phyloP scores from a whole-genome alignment of 352 stramenopile genomes.

The Phytophthora nicotianae region DNA sequence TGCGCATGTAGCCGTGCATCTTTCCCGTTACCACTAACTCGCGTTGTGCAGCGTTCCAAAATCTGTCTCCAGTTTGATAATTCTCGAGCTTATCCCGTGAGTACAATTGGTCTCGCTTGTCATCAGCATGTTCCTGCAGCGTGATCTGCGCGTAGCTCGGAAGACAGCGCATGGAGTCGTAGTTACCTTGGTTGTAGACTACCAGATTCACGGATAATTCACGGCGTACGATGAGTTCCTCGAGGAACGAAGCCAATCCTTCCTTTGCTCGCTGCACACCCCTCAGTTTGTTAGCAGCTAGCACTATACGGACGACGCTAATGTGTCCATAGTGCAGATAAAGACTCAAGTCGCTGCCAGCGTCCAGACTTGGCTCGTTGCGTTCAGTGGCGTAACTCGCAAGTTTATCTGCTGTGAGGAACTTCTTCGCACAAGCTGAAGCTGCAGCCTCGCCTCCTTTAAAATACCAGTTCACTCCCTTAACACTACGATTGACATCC shows the following conservation, averaged over 20 bases:
- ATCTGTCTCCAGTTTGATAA: constrained; percentile 94
- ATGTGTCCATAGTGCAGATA: constrained; percentile 96
- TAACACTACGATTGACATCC: constrained; percentile 70
- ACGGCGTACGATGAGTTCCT: constrained; percentile 97
- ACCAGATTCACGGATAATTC: constrained; percentile 98
- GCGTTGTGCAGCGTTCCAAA: constrained; percentile 99
- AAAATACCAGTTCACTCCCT: constrained; percentile 55
- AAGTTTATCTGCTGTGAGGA: constrained; percentile 83
- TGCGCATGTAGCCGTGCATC: constrained; percentile 93
- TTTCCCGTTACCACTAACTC: constrained; percentile 95
- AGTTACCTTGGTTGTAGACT: constrained; percentile 96
- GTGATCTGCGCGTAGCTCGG: constrained; percentile 93
- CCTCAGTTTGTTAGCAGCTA: constrained; percentile 71
- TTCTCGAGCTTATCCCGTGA: constrained; percentile 90
- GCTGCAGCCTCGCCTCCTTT: constrained; percentile 72
- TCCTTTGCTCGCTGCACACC: constrained; percentile 64
- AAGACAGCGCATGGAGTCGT: constrained; percentile 93
- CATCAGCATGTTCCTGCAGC: constrained; percentile 87
- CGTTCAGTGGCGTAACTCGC: constrained; percentile 72
- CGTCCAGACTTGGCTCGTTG: constrained; percentile 96
- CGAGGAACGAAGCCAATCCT: constrained; percentile 93
- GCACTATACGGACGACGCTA: constrained; percentile 65
- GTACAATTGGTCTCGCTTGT: constrained; percentile 93
- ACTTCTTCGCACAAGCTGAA: constrained; percentile 80
- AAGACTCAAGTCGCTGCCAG: constrained; percentile 91